Base-by-base conservation (phyloP, 2,329 filamentous ascomycete genomes). In the Colletotrichum orchidophilum region DNA sequence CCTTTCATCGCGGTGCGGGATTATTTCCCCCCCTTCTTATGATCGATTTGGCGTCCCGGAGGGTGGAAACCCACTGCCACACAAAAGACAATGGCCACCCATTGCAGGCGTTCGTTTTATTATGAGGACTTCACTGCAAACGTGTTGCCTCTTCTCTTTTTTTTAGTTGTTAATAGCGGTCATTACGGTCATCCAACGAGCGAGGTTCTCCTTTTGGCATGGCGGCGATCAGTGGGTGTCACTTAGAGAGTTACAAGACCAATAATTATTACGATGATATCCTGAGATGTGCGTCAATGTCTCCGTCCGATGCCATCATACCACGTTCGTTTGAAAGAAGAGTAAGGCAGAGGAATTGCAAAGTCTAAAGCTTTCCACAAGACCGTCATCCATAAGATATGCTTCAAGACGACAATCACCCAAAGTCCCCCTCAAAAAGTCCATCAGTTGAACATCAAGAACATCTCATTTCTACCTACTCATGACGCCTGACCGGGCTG, bases 391-490 rank as follows among this genome's bases (percentile, higher is more conserved):
- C n/a, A n/a, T n/a, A n/a, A n/a, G n/a, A n/a, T n/a, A n/a, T n/a
- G n/a, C n/a, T n/a, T n/a, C n/a, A n/a, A n/a, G n/a, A n/a, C n/a
- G n/a, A 13, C 24, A 5, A 26, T 9, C 27, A 3, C 3, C 15
- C n/a, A 9, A 27, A 9, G 18, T 9, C 11, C 39, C 31, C 31
- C 39, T n/a, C 7, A 46, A 3, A 8, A n/a, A n/a, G 27, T 4
- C 3, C 9, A 5, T 15, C 21, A 27, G 49, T 63, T 50, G 53
- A 71, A 71, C 69, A 71, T 69, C 42, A 71, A 71, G 42, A 59
- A 71, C 58, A 63, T 69, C 69, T 71, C 65, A 69, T 71, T 72
- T 70, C 70, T 72, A 70, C 70, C 70, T 70, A 72, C 60, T 70
- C 70, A 70, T 70, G 70, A 72, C 70, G 70, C 70, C 70, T 72